These are phyloP conservation scores for Globisporangium nodosum DNA, from an alignment of 352 stramenopile genomes.

Conservation along the genomic window DNA sequence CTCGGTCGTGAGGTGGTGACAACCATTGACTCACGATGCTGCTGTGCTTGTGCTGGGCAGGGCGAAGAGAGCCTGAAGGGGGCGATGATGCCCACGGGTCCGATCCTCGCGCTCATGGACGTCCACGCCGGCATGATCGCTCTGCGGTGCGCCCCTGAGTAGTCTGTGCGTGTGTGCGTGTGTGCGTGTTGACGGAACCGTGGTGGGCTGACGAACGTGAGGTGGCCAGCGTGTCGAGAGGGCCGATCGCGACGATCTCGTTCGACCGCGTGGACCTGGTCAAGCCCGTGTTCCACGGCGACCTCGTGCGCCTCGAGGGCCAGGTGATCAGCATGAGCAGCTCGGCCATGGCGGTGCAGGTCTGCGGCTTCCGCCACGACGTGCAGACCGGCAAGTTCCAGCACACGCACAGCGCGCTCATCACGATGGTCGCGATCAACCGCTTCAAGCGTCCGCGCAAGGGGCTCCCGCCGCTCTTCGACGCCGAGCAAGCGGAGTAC, in stretches of 20 bases:
- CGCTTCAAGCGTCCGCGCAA: conserved; percentile 33
- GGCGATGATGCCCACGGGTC: conserved; percentile 34
- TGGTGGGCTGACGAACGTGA: too few species aligned
- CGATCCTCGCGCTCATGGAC: conserved; percentile 53
- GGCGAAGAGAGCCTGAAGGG: conserved; percentile 47
- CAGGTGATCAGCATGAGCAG: conserved; percentile 41
- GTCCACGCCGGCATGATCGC: conserved; percentile 40
- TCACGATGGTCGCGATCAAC: conserved; percentile 65
- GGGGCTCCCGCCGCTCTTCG: conserved; percentile 37
- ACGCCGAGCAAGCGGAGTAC: conserved; percentile 30
- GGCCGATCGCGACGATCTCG: conserved; percentile 39
- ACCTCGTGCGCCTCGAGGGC: conserved; percentile 46
- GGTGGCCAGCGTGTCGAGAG: conserved; percentile 18
- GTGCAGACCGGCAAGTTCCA: conserved; percentile 27
- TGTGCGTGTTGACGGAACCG: background rate
- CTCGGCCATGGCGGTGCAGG: conserved; percentile 51
- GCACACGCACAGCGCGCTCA: conserved; percentile 51
- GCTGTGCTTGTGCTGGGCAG: conserved; percentile 9
- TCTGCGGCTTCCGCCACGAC: conserved; percentile 47
- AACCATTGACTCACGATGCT: too few species aligned
- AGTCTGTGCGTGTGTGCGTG: background rate
- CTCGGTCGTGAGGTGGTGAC: too few species aligned
- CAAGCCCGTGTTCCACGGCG: conserved; percentile 49
- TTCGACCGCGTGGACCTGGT: conserved; percentile 54
- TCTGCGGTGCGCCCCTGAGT: conserved; percentile 13